These are phyloP conservation scores for Naganishia kalamii DNA, from an alignment of 768 basidiomycete species.

Conservation along the genomic window DNA sequence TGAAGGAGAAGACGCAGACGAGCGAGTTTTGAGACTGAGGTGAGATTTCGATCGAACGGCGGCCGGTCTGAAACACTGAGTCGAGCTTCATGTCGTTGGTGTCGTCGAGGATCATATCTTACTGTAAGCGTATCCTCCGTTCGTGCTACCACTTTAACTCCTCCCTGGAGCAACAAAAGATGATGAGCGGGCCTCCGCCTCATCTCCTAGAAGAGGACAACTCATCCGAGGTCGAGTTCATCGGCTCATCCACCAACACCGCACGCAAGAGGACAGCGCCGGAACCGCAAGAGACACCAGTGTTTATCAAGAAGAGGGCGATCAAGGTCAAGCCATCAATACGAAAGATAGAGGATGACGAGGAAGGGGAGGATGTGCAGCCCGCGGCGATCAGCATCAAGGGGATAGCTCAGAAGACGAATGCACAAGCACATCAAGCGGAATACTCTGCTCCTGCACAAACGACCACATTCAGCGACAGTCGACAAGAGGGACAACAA, in stretches of 20 bases:
- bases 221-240: neutral
- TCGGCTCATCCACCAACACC: neutral
- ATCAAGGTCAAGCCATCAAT: constrained; percentile 19
- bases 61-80: constrained; percentile 12
- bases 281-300: constrained; percentile 2
- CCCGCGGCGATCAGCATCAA: neutral
- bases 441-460: neutral
- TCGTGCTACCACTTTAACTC: too few species aligned
- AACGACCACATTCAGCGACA: too few species aligned
- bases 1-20: neutral
- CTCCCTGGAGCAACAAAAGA: neutral
- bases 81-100: neutral
- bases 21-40: neutral
- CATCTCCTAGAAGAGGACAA: neutral
- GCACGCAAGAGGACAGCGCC: constrained; percentile 1
- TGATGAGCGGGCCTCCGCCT: neutral
- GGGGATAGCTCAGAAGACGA: neutral
- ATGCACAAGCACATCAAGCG: neutral
- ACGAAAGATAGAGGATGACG: neutral
- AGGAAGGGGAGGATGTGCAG: neutral
- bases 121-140: too few species aligned
- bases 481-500: neutral
- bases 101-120: too few species aligned
- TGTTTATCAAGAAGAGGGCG: constrained; percentile 17
- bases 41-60: neutral